Conservation (phyloP, 441 rosid genomes). For the Populus hybrid region DNA sequence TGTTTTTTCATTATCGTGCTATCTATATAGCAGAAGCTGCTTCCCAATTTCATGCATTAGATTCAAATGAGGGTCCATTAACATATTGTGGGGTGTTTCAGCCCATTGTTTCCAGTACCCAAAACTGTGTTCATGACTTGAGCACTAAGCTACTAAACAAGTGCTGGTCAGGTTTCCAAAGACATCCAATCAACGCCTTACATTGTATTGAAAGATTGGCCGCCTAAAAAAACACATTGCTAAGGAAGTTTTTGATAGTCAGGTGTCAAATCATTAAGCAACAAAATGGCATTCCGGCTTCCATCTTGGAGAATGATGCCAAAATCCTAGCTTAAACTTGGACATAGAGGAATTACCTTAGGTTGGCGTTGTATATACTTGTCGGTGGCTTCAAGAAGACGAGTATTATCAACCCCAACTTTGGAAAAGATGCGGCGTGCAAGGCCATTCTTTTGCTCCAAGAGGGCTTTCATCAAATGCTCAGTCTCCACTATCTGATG, state of each 20-base stretch:
- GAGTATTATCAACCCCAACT: conserved; percentile 83
- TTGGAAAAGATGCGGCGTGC: conserved; percentile 90
- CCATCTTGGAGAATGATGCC: no score
- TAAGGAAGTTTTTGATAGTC: neutral
- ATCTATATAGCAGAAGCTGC: no score
- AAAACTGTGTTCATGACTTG: neutral
- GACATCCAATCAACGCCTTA: neutral
- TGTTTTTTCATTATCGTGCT: no score
- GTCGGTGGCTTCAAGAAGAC: conserved; percentile 88
- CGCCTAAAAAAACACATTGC: neutral
- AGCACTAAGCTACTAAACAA: neutral
- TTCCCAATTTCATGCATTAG: neutral
- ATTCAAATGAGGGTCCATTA: neutral
- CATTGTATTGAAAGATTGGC: neutral
- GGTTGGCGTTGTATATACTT: conserved; percentile 92
- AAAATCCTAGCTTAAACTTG: neutral
- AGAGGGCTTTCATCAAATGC: conserved; percentile 87
- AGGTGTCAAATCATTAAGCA: neutral
- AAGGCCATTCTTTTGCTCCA: conserved; percentile 99
- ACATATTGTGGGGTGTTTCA: neutral
- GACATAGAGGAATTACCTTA: conserved; percentile 44
- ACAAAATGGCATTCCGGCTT: neutral
- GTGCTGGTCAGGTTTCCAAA: neutral
- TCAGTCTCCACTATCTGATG: conserved; percentile 99
- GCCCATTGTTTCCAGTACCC: neutral